phyloP scores from a whole-genome alignment of 148 eudicot species.

The Fagopyrum esculentum region DNA sequence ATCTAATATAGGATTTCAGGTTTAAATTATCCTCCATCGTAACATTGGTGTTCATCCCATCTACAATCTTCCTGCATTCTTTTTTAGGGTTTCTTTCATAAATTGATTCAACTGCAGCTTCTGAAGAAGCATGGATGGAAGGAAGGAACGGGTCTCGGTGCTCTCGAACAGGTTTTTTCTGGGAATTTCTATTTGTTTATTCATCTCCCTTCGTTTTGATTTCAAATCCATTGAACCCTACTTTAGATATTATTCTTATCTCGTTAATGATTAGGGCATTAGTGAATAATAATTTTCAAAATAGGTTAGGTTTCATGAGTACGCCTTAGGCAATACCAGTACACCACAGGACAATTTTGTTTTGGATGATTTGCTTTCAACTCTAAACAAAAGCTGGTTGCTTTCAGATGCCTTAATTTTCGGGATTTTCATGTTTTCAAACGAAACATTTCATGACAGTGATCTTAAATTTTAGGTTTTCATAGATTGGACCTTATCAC shows the following conservation, averaged over 20 bases:
- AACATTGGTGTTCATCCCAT: neutral
- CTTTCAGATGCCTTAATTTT: neutral
- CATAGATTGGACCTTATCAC: neutral
- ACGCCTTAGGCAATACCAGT: neutral
- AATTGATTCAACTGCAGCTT: constrained; percentile 13
- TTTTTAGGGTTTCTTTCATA: neutral
- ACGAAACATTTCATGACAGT: neutral
- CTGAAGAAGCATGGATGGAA: constrained; percentile 71
- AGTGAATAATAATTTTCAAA: neutral
- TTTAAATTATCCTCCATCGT: neutral
- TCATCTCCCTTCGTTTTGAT: neutral
- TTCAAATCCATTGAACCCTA: neutral
- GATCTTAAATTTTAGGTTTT: neutral
- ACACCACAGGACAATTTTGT: neutral
- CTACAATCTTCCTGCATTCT: neutral
- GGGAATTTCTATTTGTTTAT: neutral
- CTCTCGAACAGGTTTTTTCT: constrained; percentile 42
- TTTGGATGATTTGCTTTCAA: neutral
- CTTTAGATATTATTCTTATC: neutral
- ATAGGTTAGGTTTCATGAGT: neutral
- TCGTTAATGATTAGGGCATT: neutral
- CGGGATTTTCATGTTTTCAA: neutral
- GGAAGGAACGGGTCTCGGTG: constrained; percentile 78
- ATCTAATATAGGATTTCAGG: constrained; percentile 38
- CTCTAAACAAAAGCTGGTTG: neutral